Evolutionary conservation across 2,329 filamentous ascomycete species (phyloP), one percentile per base, ranked within the genome.

Genomic region (Ophiosphaerella korrae): DNA sequence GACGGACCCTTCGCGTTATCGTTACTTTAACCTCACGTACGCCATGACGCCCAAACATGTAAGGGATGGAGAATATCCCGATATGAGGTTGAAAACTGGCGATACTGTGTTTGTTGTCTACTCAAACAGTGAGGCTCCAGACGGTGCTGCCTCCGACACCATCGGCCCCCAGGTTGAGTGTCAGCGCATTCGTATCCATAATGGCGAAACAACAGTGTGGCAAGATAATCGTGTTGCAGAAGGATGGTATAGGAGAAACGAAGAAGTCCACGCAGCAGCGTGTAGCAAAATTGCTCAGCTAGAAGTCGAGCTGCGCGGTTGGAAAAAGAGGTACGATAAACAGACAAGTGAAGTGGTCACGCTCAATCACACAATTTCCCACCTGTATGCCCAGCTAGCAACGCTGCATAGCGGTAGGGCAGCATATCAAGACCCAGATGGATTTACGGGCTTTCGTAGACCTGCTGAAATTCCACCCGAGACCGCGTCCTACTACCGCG

Each of bases 71-170:
- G 44, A 57, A 5, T 42, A 39, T 11, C 47, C 52, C 7, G 42
- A 32, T 18, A 24, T 43, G 14, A 23, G 33, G 2, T 42, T 60
- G 31, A 31, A 26, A 8, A 48, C 58, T 12, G 37, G 50, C 12
- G 59, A 60, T 35, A 58, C 48, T 14, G 45, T 62, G 18, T 41
- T 51, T 11, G 55, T 60, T 21, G 48, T 55, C 42, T 50, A 49
- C 21, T 7, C 42, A 6, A 24, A 3, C n/a, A 23, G 31, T 14
- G n/a, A 24, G 16, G 14, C 7, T 8, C 14, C 21, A 13, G 16
- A 23, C 12, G 40, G 50, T 9, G 26, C 14, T 24, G 29, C 33
- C 7, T 18, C 26, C 6, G 29, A 29, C 7, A 16, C 33, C 4
- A 35, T 18, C 2, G 49, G 45, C 8, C 33, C 39, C 1, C 38